Percentiles rank a stretch among this genome's conserved stretches.
Evolutionary conservation across 169 alveolate species (phyloP).

Genomic region (Plasmodium reichenowi): DNA sequence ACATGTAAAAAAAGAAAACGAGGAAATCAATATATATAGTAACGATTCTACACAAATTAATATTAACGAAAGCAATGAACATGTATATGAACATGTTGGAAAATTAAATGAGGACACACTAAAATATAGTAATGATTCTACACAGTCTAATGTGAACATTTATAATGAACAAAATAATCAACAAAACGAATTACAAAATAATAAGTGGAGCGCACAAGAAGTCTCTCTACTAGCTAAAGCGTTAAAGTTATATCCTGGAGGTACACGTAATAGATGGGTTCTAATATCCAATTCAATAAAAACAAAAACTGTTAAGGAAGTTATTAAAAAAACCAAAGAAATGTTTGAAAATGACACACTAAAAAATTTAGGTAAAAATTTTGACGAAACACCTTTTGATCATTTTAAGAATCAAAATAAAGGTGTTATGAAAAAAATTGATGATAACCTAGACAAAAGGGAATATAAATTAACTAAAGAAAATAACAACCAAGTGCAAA

Average conservation of each 20-base stretch:
- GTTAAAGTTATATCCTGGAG: conserved; percentile 92
- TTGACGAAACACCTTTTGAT: conserved; percentile 81
- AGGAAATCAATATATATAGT: too few relatives aligned
- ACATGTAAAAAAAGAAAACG: too few relatives aligned
- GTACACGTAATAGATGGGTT: conserved; percentile 93
- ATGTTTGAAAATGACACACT: conserved; percentile 82
- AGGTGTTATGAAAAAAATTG: conserved; percentile 80
- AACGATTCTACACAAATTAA: too few relatives aligned
- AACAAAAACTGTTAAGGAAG: conserved; percentile 89
- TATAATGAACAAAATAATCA: background rate
- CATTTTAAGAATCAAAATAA: conserved; percentile 77
- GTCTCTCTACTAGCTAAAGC: conserved; percentile 91
- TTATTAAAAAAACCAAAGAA: conserved; percentile 91
- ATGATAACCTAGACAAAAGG: conserved; percentile 77
- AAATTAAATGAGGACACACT: background rate
- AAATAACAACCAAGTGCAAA: background rate
- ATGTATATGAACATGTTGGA: background rate
- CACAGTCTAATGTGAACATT: background rate
- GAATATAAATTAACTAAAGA: conserved; percentile 30
- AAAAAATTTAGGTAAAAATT: conserved; percentile 78
- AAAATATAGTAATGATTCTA: conserved; percentile 7
- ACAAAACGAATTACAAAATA: conserved; percentile 10
- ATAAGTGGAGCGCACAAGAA: conserved; percentile 93
- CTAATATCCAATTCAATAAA: conserved; percentile 90
- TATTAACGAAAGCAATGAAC: background rate